Conservation (phyloP, 2,329 filamentous ascomycete species). For the Pezicula neosporulosa region DNA sequence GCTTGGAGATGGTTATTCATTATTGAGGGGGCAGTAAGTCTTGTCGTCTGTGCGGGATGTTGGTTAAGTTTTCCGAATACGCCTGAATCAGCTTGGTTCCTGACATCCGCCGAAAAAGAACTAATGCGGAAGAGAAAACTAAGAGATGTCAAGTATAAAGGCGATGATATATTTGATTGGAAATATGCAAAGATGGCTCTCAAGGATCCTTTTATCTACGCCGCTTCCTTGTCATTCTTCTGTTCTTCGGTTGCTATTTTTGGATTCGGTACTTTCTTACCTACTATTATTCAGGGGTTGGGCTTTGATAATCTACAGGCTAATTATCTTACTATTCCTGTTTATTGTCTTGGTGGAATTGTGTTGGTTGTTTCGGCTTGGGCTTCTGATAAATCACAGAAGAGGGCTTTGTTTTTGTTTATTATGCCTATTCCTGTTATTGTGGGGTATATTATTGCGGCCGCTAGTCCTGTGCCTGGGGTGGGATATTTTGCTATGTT, state of each 20-base stretch:
- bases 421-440: constrained; percentile 25
- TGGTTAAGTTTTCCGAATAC: constrained; percentile 21
- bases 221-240: constrained; percentile 28
- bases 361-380: constrained; percentile 20
- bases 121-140: constrained; percentile 23
- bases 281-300: constrained; percentile 20
- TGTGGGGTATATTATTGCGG: constrained; percentile 30
- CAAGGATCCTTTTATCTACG: constrained; percentile 28
- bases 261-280: constrained; percentile 31
- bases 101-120: constrained; percentile 17
- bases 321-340: constrained; percentile 33
- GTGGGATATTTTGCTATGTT: constrained; percentile 33
- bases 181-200: constrained; percentile 27
- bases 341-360: constrained; percentile 28
- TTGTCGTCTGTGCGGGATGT: constrained; percentile 19
- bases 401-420: constrained; percentile 28
- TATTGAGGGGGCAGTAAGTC: constrained; percentile 18
- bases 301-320: constrained; percentile 19
- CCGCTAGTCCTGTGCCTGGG: constrained; percentile 23
- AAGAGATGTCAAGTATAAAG: constrained; percentile 26
- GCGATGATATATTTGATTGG: constrained; percentile 26
- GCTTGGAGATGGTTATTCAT: constrained; percentile 27
- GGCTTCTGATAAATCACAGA: constrained; percentile 29
- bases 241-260: constrained; percentile 29
- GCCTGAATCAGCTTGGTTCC: constrained; percentile 24